Percentiles rank a stretch among this genome's conserved stretches.
Conservation (phyloP, 345 rosid species). For the Aquilaria malaccensis region DNA sequence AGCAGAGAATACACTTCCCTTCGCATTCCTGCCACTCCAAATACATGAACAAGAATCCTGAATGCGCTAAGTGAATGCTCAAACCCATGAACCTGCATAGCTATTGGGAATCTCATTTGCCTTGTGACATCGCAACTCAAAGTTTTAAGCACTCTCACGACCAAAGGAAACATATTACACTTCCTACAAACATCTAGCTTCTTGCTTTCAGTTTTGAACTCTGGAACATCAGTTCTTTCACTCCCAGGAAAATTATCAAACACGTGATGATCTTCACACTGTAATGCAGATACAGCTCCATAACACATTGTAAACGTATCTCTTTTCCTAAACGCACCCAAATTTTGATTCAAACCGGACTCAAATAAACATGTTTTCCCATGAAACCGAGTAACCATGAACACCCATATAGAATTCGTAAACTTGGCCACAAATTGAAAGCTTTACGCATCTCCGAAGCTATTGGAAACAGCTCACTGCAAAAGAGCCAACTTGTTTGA, state of each 20-base stretch:
- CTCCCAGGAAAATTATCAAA: constrained; percentile 19
- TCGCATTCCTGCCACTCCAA: constrained; percentile 24
- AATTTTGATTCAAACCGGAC: constrained; percentile 8
- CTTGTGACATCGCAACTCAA: constrained; percentile 33
- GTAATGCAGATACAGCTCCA: constrained; percentile 23
- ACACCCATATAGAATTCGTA: background rate
- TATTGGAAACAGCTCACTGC: no score
- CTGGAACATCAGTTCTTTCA: constrained; percentile 7
- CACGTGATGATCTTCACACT: constrained; percentile 23
- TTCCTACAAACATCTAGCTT: background rate
- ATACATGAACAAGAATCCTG: constrained; percentile 27
- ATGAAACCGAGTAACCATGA: constrained; percentile 21
- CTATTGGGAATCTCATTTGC: constrained; percentile 18
- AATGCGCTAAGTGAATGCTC: constrained; percentile 24
- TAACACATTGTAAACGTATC: constrained; percentile 9
- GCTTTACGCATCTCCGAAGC: no score
- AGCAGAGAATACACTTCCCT: constrained; percentile 37
- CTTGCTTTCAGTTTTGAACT: constrained; percentile 2
- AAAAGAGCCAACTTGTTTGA: no score
- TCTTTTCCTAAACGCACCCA: constrained; percentile 1
- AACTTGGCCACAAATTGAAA: no score
- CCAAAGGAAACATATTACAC: constrained; percentile 18
- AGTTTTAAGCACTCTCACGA: constrained; percentile 35
- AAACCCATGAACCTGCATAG: constrained; percentile 22
- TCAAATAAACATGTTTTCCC: constrained; percentile 14